These are phyloP conservation scores for Candida taoyuanica DNA, from an alignment of 805 yeast genomes.

Conservation along the genomic window DNA sequence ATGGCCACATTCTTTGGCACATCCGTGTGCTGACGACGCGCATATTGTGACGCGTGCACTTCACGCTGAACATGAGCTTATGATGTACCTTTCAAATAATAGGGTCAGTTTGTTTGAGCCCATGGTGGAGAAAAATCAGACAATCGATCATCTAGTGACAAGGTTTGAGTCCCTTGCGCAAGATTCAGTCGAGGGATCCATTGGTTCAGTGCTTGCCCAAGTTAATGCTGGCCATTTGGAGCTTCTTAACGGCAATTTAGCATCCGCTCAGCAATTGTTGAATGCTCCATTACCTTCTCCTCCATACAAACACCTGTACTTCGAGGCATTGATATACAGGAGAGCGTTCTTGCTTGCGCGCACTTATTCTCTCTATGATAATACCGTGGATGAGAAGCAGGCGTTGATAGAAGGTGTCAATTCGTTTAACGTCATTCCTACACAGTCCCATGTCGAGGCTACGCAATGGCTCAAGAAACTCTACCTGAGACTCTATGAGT, in stretches of 20 bases:
- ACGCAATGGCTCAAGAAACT: conserved; percentile 17
- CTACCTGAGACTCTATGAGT: conserved; percentile 8
- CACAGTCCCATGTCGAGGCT: conserved; percentile 20
- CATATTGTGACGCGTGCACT: neutral
- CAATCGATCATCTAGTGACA: neutral
- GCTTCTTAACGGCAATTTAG: conserved; percentile 1
- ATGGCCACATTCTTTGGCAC: neutral
- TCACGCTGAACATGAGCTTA: neutral
- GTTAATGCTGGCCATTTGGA: conserved; percentile 6
- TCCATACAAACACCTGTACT: conserved; percentile 1
- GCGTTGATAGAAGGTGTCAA: conserved; percentile 15
- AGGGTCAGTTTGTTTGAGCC: neutral
- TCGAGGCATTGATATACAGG: conserved; percentile 12
- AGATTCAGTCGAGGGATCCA: neutral
- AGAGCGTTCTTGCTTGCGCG: conserved; percentile 10
- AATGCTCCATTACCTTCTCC: neutral
- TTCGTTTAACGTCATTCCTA: conserved; percentile 12
- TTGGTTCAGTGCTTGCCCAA: conserved; percentile 1
- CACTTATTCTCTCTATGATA: conserved; percentile 1
- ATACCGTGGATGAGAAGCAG: conserved; percentile 2
- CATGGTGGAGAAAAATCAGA: too few relatives aligned
- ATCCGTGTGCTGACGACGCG: neutral
- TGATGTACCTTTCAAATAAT: neutral
- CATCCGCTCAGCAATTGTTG: conserved; percentile 1
- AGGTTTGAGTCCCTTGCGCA: neutral